Conservation (phyloP, 148 eudicot species). For the Rhododendron mucronatum region DNA sequence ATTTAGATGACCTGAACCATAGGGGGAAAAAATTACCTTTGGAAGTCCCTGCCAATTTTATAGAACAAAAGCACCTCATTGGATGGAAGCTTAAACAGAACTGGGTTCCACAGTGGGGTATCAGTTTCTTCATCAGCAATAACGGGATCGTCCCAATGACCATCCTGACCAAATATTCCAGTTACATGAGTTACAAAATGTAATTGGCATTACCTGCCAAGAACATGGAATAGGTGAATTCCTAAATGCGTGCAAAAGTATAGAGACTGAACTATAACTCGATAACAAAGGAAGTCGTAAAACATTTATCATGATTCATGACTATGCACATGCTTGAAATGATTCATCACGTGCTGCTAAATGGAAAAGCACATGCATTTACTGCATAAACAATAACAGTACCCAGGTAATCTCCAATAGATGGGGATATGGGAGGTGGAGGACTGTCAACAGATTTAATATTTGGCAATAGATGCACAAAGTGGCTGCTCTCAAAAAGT, state of each 20-base stretch:
- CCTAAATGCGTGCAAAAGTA: background rate
- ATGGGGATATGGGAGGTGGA: background rate
- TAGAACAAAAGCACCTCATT: constrained; percentile 82
- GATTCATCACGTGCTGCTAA: background rate
- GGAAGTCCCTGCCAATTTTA: constrained; percentile 70
- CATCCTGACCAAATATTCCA: constrained; percentile 47
- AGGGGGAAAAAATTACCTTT: constrained; percentile 46
- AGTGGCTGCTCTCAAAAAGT: background rate
- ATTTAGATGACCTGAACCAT: background rate
- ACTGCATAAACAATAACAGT: background rate
- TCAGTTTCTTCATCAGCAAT: constrained; percentile 58
- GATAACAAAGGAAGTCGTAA: background rate
- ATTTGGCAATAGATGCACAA: background rate
- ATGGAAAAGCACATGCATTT: background rate
- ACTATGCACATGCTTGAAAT: background rate
- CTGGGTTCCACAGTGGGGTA: constrained; percentile 98
- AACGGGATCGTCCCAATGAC: constrained; percentile 68
- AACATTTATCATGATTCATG: background rate
- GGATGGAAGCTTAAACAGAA: constrained; percentile 60
- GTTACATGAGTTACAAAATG: background rate
- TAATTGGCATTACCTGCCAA: background rate
- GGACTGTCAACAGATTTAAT: background rate
- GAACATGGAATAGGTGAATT: background rate
- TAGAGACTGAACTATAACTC: background rate
- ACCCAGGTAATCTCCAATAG: background rate